A percentile compares a stretch with the other conserved stretches of the same genome.
phyloP scores from a whole-genome alignment of 2,329 filamentous ascomycete species.

The Chalara sp. region DNA sequence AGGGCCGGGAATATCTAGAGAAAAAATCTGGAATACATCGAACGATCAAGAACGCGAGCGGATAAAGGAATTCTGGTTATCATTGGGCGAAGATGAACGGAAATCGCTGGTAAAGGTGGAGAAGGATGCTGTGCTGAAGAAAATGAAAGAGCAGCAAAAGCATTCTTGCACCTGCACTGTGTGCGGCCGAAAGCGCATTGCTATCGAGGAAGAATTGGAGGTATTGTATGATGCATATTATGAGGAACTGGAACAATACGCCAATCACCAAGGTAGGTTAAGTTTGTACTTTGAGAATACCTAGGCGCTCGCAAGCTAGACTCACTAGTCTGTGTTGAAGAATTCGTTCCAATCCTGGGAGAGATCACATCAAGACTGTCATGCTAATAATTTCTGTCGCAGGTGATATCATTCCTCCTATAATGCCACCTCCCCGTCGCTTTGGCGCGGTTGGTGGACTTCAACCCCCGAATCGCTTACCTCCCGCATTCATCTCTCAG shows the following conservation, averaged over 20 bases:
- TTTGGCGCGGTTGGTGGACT: slow-evolving; percentile 48
- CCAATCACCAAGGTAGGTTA: slow-evolving; percentile 64
- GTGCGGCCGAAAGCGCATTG: slow-evolving; percentile 89
- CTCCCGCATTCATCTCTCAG: slow-evolving; percentile 53
- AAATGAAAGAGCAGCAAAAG: slow-evolving; percentile 99
- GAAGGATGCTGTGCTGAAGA: slow-evolving; percentile 94
- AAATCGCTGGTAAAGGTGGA: slow-evolving; percentile 96
- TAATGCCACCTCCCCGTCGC: slow-evolving; percentile 61
- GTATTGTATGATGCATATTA: slow-evolving; percentile 98
- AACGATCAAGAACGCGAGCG: slow-evolving; percentile 91
- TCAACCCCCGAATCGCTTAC: slow-evolving; percentile 50
- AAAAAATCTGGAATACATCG: slow-evolving; percentile 96
- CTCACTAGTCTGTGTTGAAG: too few species aligned
- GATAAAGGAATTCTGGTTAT: slow-evolving; percentile 98
- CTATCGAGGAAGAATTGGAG: slow-evolving; percentile 96
- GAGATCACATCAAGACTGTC: too few species aligned
- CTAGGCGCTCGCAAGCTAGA: too few species aligned
- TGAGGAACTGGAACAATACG: slow-evolving; percentile 94
- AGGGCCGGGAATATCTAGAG: slow-evolving; percentile 39
- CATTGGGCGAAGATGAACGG: slow-evolving; percentile 86
- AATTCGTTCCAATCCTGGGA: too few species aligned
- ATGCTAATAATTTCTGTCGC: neutral
- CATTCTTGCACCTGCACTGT: slow-evolving; percentile 98
- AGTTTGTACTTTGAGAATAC: neutral
- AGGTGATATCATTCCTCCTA: slow-evolving; percentile 60